A percentile compares a stretch with the other conserved stretches of the same genome.
Conservation (phyloP, 129 eudicot species). For the Gnaphalium uliginosum region DNA sequence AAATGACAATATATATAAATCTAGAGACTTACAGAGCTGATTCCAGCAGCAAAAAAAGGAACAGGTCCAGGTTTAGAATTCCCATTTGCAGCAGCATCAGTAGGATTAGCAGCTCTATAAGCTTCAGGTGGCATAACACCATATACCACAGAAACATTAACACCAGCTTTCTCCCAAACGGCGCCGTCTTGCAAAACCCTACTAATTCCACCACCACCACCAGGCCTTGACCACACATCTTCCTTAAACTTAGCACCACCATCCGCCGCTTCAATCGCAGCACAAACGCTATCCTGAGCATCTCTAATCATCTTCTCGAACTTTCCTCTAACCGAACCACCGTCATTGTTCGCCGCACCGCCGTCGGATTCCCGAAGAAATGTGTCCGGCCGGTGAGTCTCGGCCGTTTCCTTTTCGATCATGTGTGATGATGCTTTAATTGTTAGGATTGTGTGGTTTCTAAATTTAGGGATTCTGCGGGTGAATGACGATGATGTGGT, state of each 20-base stretch:
- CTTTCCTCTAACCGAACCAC: constrained; percentile 50
- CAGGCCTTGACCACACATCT: constrained; percentile 95
- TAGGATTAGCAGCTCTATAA: constrained; percentile 88
- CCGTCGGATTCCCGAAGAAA: constrained; percentile 67
- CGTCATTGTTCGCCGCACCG: constrained; percentile 10
- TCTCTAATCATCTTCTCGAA: constrained; percentile 94
- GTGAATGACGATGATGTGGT: neutral
- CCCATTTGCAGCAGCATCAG: constrained; percentile 41
- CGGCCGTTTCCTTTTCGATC: constrained; percentile 81
- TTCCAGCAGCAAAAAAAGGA: constrained; percentile 99
- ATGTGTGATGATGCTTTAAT: constrained; percentile 49
- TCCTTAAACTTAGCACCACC: constrained; percentile 85
- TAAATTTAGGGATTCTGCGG: constrained; percentile 18
- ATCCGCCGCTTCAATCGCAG: constrained; percentile 79
- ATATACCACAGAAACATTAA: constrained; percentile 90
- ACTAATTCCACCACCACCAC: constrained; percentile 99
- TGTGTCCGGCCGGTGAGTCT: constrained; percentile 63
- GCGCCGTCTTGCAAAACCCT: constrained; percentile 90
- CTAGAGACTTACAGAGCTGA: constrained; percentile 63
- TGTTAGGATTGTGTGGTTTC: neutral
- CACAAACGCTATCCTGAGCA: constrained; percentile 79
- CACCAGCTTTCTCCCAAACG: constrained; percentile 97
- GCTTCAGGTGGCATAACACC: constrained; percentile 99
- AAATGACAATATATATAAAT: neutral
- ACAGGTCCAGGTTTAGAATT: constrained; percentile 70